Evolutionary conservation across 257 asterid genomes (phyloP).

Genomic region (Rauvolfia tetraphylla): DNA sequence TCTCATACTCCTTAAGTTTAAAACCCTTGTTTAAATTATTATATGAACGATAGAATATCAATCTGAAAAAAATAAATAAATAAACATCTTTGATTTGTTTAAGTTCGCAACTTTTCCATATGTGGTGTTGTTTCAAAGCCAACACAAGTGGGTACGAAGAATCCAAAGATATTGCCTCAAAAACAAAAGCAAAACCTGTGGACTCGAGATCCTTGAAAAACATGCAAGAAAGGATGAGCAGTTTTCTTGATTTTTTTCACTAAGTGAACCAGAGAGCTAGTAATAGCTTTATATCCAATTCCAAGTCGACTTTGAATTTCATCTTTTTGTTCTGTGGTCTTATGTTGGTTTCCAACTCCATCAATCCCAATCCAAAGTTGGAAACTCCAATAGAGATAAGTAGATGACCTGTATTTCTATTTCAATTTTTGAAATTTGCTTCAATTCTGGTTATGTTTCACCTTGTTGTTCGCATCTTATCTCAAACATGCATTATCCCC

Average conservation of each 20-base stretch:
- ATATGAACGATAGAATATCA: too few species aligned
- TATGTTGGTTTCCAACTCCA: neutral
- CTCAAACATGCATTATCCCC: neutral
- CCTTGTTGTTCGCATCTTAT: neutral
- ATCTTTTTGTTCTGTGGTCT: constrained; percentile 7
- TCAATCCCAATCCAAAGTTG: constrained; percentile 1
- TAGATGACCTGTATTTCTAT: neutral
- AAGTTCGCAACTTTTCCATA: neutral
- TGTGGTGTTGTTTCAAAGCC: neutral
- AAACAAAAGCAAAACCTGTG: neutral
- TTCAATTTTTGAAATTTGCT: neutral
- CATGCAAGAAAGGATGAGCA: neutral
- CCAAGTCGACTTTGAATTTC: neutral
- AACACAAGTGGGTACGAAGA: neutral
- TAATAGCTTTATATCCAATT: neutral
- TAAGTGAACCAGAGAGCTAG: too few species aligned
- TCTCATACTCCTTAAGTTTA: too few species aligned
- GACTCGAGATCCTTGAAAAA: neutral
- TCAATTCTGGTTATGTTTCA: too few species aligned
- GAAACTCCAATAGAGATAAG: too few species aligned
- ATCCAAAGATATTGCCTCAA: neutral
- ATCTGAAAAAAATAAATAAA: too few species aligned
- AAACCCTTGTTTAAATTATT: too few species aligned
- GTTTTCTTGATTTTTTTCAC: neutral
- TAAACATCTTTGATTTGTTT: neutral